Evolutionary conservation across 2,329 filamentous ascomycete genomes (phyloP), one percentile per base, ranked within the genome.

Genomic region (Epichloe sibirici): DNA sequence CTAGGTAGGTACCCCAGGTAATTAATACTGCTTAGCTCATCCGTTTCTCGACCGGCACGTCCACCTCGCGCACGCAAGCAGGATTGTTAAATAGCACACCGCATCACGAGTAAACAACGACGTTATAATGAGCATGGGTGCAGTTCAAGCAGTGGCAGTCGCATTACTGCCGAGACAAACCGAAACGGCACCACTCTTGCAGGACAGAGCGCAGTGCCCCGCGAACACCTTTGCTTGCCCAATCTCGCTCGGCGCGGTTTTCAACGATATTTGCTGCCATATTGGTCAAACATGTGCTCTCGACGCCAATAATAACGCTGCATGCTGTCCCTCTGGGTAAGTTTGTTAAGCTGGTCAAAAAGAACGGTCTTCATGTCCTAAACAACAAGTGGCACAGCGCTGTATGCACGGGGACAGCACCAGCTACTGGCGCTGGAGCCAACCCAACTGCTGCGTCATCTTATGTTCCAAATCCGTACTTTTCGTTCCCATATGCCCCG

Each of bases 401-500:
- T 35, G 70, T 79, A 21, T 81, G 77, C 59, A 81, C 77, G n/a
- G 77, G 77, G 48, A 72, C 71, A 34, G 76, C 75, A n/a, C 73
- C 74, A 2, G 61, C 64, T 15, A 65, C 66, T 7, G 68, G 71
- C 2, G 62, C 69, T 9, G 65, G 65, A 12, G 61, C 57, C 31
- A 63, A 34, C 57, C 66, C 69, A 12, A 69, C 71, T 3, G 64
- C 66, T 21, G 60, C 66, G 2, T 68, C 69, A 21, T 78, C 77
- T 37, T 80, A 73, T 61, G 77, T 83, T 17, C 65, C 72, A 43
- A 83, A 83, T 62, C 58, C 68, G 28, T 82, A 76, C 64, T 83
- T 82, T 62, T 72, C 76, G 11, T 83, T 82, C 62, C 80, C 80
- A 2, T 77, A 78, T 59, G 72, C 81, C 49, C 66, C 71, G 46